Evolutionary conservation across 257 asterid species (phyloP).

Genomic region (Cordia subcordata): DNA sequence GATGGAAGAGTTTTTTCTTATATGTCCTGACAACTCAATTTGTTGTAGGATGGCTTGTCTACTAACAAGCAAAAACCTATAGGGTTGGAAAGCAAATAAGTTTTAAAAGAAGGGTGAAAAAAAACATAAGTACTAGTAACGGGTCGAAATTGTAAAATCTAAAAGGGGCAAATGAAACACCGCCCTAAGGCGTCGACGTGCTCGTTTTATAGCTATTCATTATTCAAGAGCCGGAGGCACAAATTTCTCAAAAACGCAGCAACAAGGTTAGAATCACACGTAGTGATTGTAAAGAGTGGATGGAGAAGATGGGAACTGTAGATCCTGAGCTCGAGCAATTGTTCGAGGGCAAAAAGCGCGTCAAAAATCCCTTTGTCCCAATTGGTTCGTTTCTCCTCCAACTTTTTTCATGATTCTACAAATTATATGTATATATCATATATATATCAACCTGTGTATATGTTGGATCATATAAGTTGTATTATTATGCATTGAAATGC

Average conservation of each 20-base stretch:
- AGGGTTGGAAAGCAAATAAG: background rate
- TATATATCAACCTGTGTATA: too few species aligned
- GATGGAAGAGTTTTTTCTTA: too few species aligned
- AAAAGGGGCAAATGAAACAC: background rate
- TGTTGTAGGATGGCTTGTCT: too few species aligned
- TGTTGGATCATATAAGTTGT: too few species aligned
- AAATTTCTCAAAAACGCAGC: background rate
- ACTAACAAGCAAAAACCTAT: too few species aligned
- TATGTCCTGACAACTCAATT: too few species aligned
- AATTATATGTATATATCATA: too few species aligned
- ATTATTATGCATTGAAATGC: too few species aligned
- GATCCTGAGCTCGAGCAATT: slow-evolving; percentile 62
- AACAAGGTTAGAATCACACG: background rate
- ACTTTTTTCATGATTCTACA: background rate
- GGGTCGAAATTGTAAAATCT: background rate
- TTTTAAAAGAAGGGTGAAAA: background rate
- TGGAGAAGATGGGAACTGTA: slow-evolving; percentile 60
- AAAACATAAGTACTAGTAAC: background rate
- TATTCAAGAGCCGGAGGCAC: background rate
- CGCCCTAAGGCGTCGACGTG: background rate
- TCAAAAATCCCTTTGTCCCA: slow-evolving; percentile 75
- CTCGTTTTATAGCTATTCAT: background rate
- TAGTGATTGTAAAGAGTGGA: background rate
- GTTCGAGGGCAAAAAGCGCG: slow-evolving; percentile 61
- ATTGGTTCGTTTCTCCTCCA: slow-evolving; percentile 43